Evolutionary conservation across 176 grass and related monocot species (phyloP).

Genomic region (Carex parvula): DNA sequence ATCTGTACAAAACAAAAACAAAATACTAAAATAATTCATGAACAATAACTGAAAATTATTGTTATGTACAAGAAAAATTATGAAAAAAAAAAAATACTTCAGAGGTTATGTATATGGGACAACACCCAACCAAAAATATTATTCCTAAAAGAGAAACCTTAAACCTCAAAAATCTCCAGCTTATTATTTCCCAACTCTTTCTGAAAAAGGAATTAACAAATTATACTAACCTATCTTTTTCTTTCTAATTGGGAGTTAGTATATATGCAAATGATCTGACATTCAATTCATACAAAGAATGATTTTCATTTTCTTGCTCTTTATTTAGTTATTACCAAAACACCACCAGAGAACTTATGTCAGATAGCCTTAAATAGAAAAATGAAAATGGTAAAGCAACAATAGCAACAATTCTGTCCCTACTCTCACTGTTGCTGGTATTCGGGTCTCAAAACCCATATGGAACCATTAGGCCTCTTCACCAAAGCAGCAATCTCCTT

Average conservation of each 20-base stretch:
- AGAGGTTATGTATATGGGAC: not conserved
- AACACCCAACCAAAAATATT: not conserved
- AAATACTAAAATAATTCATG: not conserved
- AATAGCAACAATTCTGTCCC: not conserved
- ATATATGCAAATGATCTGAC: not conserved
- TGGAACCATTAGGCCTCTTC: slow-evolving; percentile 41
- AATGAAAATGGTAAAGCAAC: not conserved
- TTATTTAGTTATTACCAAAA: not conserved
- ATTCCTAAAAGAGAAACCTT: not conserved
- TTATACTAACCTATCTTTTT: not conserved
- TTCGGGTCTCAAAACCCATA: slow-evolving; percentile 66
- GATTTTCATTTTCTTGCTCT: not conserved
- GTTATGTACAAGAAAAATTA: not conserved
- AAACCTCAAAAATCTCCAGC: not conserved
- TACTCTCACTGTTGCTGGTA: slow-evolving; percentile 40
- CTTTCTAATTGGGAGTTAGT: not conserved
- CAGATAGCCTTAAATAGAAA: not conserved
- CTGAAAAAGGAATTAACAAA: not conserved
- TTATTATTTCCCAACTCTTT: not conserved
- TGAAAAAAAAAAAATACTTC: not conserved
- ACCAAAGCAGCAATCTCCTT: slow-evolving; percentile 75
- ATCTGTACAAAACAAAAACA: not conserved
- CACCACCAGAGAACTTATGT: not conserved
- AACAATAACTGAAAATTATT: not conserved
- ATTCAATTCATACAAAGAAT: not conserved